Percentiles rank a stretch among this genome's conserved stretches.
Evolutionary conservation across 2,329 filamentous ascomycete genomes (phyloP).

Genomic region (Trichoderma sp.): DNA sequence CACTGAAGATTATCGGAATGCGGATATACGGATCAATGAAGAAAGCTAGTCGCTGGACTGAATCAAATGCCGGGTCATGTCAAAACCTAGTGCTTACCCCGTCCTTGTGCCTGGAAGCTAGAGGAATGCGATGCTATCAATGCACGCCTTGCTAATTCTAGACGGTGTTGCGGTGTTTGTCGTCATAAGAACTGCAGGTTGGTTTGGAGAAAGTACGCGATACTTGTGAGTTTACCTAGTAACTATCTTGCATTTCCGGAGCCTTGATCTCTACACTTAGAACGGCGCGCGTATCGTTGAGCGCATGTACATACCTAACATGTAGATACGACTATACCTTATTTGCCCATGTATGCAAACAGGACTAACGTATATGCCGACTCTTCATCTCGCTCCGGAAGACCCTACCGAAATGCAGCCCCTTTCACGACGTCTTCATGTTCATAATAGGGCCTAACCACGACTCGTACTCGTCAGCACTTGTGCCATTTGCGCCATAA

Average conservation of each 20-base stretch:
- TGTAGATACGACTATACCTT: too few relatives aligned
- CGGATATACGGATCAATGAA: neutral
- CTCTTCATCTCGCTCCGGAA: neutral
- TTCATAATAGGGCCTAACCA: constrained; percentile 1
- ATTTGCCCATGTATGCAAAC: too few relatives aligned
- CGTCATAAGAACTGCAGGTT: neutral
- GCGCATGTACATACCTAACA: neutral
- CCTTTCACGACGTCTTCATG: constrained; percentile 17
- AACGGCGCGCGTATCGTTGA: neutral
- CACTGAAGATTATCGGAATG: neutral
- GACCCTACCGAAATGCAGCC: neutral
- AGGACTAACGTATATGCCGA: neutral
- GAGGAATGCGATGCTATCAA: neutral
- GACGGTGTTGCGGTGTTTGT: neutral
- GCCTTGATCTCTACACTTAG: neutral
- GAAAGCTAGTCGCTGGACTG: neutral
- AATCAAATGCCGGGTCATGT: neutral
- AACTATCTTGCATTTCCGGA: neutral
- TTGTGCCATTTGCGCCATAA: neutral
- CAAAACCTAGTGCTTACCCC: neutral
- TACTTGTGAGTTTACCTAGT: neutral
- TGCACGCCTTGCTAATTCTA: neutral
- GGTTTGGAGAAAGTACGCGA: neutral
- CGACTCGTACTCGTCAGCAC: neutral
- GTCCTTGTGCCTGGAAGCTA: neutral